A percentile compares a stretch with the other conserved stretches of the same genome.
Evolutionary conservation across 2,329 filamentous ascomycete species (phyloP).

Genomic region (Epicoccum sorghinum): DNA sequence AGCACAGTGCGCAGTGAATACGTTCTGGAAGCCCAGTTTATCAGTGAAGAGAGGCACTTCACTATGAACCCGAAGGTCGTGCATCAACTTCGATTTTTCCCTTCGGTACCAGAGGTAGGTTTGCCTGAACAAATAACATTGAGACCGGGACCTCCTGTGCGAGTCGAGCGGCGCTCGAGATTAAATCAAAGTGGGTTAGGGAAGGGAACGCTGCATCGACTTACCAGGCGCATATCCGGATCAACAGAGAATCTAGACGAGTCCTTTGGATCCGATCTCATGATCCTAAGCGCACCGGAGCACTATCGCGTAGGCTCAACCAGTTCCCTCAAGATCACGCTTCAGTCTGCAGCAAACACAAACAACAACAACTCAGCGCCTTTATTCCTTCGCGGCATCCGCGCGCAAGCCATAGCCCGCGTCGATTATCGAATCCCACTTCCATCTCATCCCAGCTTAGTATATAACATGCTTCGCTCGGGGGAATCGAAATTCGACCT

Average conservation of each 20-base stretch:
- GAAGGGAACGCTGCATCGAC: not conserved
- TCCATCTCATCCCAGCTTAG: not conserved
- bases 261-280: not conserved
- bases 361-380: constrained; percentile 10
- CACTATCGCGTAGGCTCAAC: not conserved
- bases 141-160: not conserved
- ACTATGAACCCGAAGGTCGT: constrained; percentile 22
- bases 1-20: constrained; percentile 26
- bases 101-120: constrained; percentile 20
- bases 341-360: constrained; percentile 16
- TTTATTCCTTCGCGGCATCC: constrained; percentile 28
- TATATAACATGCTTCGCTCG: constrained; percentile 6
- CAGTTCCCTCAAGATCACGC: constrained; percentile 13
- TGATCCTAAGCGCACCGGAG: not conserved
- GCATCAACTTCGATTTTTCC: constrained; percentile 26
- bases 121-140: constrained; percentile 3
- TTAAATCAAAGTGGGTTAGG: not conserved
- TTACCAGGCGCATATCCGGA: not conserved
- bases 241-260: not conserved
- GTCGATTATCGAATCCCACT: constrained; percentile 22
- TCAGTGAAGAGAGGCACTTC: constrained; percentile 20
- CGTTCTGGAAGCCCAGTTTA: constrained; percentile 25
- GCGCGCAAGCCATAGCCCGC: constrained; percentile 21
- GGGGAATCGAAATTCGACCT: constrained; percentile 21
- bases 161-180: not conserved